phyloP scores from a whole-genome alignment of 306 rosid genomes.

The Geum urbanum region DNA sequence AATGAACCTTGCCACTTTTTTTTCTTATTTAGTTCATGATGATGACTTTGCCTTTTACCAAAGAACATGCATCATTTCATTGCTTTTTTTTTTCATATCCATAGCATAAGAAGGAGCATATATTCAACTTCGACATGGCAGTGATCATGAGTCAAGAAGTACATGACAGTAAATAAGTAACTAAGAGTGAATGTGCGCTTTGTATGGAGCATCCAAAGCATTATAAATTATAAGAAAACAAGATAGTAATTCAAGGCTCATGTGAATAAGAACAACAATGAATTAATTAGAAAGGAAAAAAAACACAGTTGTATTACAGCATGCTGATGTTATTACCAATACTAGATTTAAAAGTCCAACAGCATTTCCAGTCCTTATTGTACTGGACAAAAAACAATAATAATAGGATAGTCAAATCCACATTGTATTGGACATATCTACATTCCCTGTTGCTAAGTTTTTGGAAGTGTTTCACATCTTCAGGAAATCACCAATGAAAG shows the following conservation, averaged over 20 bases:
- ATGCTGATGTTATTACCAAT: conserved; percentile 6
- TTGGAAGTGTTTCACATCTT: background rate
- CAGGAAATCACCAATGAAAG: background rate
- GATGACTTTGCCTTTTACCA: background rate
- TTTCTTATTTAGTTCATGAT: background rate
- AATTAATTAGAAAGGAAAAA: too few relatives aligned
- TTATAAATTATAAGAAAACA: too few relatives aligned
- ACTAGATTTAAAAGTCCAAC: background rate
- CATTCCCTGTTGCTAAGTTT: background rate
- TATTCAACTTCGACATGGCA: conserved; percentile 2
- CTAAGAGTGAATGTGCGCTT: too few relatives aligned
- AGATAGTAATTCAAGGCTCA: background rate
- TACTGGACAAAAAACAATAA: conserved; percentile 6
- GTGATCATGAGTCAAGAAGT: background rate
- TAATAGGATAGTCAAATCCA: background rate
- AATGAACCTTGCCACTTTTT: background rate
- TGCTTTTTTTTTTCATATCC: background rate
- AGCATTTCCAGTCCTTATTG: background rate
- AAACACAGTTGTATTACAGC: background rate
- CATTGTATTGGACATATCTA: background rate
- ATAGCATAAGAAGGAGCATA: conserved; percentile 13
- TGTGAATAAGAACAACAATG: conserved; percentile 4
- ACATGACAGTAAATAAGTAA: background rate
- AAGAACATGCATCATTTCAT: conserved; percentile 2
- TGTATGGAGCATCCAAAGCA: background rate